phyloP scores from a whole-genome alignment of 1,139 yeast species.

The Hansenula sp. region DNA sequence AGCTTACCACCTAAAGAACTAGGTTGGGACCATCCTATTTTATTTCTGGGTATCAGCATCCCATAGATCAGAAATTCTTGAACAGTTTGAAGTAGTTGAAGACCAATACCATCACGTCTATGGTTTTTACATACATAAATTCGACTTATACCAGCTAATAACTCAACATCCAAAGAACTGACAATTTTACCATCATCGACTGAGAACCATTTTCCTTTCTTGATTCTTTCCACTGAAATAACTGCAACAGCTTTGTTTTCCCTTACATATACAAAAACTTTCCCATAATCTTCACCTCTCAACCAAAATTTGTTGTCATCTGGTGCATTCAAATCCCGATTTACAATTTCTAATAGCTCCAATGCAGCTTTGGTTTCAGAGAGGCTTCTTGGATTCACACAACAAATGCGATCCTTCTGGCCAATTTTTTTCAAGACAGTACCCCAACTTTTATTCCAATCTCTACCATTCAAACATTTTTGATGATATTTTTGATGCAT shows the following conservation, averaged over 20 bases:
- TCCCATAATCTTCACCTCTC: constrained; percentile 29
- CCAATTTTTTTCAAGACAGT: constrained; percentile 2
- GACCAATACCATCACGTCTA: constrained; percentile 49
- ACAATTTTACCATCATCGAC: constrained; percentile 20
- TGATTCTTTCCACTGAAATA: constrained; percentile 37
- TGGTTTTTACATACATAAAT: constrained; percentile 57
- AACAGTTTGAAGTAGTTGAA: constrained; percentile 37
- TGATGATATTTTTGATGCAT: constrained; percentile 47
- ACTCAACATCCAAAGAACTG: constrained; percentile 21
- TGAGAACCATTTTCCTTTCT: constrained; percentile 46
- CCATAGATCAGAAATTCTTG: constrained; percentile 49
- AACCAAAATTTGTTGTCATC: constrained; percentile 47
- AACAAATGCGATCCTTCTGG: constrained; percentile 20
- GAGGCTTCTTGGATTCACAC: constrained; percentile 25
- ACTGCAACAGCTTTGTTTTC: constrained; percentile 47
- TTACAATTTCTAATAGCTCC: constrained; percentile 45
- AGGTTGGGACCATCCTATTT: constrained; percentile 71
- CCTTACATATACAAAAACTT: constrained; percentile 42
- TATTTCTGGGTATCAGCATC: constrained; percentile 31
- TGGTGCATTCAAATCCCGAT: constrained; percentile 56
- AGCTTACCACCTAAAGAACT: constrained; percentile 55
- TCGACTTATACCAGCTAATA: constrained; percentile 53
- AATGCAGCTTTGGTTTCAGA: constrained; percentile 29
- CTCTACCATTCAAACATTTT: constrained; percentile 42
- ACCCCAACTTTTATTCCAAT: constrained; percentile 34